Evolutionary conservation across 2,329 filamentous ascomycete genomes (phyloP).

Genomic region (Colletotrichum cereale): DNA sequence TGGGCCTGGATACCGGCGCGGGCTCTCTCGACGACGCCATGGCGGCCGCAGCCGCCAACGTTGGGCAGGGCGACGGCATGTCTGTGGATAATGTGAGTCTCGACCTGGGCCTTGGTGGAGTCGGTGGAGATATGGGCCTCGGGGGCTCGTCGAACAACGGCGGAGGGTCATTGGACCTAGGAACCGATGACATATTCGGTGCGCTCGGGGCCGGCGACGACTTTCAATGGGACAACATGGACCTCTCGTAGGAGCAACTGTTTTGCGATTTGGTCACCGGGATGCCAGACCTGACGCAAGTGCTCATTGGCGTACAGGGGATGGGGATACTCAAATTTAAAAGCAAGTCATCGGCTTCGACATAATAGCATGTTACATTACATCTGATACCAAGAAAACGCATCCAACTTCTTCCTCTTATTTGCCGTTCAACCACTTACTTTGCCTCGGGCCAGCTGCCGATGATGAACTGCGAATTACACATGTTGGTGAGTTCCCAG

Average conservation of each 20-base stretch:
- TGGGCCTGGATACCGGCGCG: slow-evolving; percentile 52
- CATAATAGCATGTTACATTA: slow-evolving; percentile 12
- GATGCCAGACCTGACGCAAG: background rate
- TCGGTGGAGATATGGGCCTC: slow-evolving; percentile 54
- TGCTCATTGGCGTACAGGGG: background rate
- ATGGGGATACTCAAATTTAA: background rate
- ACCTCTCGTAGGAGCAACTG: slow-evolving; percentile 41
- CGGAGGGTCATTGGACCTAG: slow-evolving; percentile 54
- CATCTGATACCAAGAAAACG: slow-evolving; percentile 34
- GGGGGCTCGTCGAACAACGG: slow-evolving; percentile 50
- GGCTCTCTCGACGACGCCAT: slow-evolving; percentile 55
- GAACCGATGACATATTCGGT: slow-evolving; percentile 53
- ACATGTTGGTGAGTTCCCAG: slow-evolving; percentile 77
- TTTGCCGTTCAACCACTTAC: background rate
- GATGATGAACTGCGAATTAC: slow-evolving; percentile 70
- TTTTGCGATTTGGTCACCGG: background rate
- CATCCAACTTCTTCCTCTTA: background rate
- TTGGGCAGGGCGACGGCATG: slow-evolving; percentile 54
- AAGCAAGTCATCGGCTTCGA: background rate
- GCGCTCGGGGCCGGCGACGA: slow-evolving; percentile 57
- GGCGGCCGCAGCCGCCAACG: slow-evolving; percentile 52
- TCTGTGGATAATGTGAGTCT: slow-evolving; percentile 57
- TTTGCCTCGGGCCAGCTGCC: slow-evolving; percentile 51
- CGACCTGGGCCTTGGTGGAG: slow-evolving; percentile 58
- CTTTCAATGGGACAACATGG: slow-evolving; percentile 57